These are phyloP conservation scores for Nicotiana paniculata DNA, from an alignment of 257 asterid genomes.

Conservation along the genomic window DNA sequence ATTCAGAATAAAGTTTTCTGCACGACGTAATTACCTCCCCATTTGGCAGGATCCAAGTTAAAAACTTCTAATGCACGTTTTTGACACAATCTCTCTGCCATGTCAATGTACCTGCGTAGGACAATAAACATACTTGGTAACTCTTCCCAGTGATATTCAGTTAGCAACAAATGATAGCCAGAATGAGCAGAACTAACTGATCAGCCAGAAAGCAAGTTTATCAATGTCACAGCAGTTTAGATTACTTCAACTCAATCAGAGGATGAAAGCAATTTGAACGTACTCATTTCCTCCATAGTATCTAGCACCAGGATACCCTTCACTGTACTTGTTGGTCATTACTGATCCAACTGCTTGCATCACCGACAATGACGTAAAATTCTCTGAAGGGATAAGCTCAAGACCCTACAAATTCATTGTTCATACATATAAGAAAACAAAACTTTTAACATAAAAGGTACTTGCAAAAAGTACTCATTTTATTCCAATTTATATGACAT, in stretches of 20 bases:
- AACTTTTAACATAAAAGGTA: background rate
- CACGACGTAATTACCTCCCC: conserved; percentile 69
- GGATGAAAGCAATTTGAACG: conserved; percentile 14
- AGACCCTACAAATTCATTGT: conserved; percentile 44
- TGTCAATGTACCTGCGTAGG: conserved; percentile 77
- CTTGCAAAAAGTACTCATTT: background rate
- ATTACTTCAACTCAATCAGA: background rate
- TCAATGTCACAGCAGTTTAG: background rate
- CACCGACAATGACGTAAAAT: conserved; percentile 86
- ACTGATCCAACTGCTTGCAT: conserved; percentile 99
- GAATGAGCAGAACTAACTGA: background rate
- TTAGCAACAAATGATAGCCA: background rate
- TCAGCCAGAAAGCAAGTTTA: background rate
- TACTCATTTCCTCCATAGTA: conserved; percentile 98
- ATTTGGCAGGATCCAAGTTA: conserved; percentile 71
- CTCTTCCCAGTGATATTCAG: background rate
- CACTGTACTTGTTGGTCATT: conserved; percentile 94
- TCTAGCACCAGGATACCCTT: conserved; percentile 98
- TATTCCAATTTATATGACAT: background rate
- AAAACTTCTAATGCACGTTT: conserved; percentile 90
- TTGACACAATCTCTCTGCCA: conserved; percentile 96
- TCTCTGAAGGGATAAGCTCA: conserved; percentile 92
- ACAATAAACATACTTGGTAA: background rate
- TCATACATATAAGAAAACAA: background rate
- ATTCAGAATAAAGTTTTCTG: background rate